Evolutionary conservation across 257 asterid species (phyloP).

Genomic region (Petunia secreta): DNA sequence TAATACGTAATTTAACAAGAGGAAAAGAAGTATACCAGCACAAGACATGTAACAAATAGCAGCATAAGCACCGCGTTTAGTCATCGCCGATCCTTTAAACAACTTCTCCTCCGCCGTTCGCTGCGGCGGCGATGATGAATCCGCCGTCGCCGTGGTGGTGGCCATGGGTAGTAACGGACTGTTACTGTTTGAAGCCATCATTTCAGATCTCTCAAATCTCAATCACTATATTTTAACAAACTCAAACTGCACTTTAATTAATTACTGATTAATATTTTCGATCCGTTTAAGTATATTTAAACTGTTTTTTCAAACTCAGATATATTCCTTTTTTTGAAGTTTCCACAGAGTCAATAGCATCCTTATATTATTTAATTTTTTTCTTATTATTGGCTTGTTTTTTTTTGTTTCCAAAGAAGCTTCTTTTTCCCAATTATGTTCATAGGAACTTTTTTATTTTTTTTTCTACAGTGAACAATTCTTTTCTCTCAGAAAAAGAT

Average conservation of each 20-base stretch:
- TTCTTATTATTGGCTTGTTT: not conserved
- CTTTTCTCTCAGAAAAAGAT: no score
- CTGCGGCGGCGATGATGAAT: constrained; percentile 42
- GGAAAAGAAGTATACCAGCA: constrained; percentile 59
- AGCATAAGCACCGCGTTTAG: constrained; percentile 90
- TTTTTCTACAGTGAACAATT: no score
- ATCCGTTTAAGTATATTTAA: not conserved
- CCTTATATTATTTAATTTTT: not conserved
- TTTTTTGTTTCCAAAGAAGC: not conserved
- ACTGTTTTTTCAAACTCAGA: not conserved
- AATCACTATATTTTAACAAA: not conserved
- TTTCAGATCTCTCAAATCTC: constrained; percentile 14
- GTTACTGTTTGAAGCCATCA: constrained; percentile 38
- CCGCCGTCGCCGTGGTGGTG: constrained; percentile 57
- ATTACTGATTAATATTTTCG: not conserved
- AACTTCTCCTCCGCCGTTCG: constrained; percentile 68
- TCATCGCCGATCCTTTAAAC: constrained; percentile 93
- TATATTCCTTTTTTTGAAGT: constrained; percentile 4
- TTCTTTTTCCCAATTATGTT: not conserved
- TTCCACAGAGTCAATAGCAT: not conserved
- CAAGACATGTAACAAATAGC: constrained; percentile 91
- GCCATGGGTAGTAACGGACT: constrained; percentile 63
- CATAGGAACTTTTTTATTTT: not conserved
- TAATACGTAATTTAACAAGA: not conserved
- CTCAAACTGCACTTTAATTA: not conserved